Conservation (phyloP, 805 yeast genomes). For the Candida pseudofarinosa region DNA sequence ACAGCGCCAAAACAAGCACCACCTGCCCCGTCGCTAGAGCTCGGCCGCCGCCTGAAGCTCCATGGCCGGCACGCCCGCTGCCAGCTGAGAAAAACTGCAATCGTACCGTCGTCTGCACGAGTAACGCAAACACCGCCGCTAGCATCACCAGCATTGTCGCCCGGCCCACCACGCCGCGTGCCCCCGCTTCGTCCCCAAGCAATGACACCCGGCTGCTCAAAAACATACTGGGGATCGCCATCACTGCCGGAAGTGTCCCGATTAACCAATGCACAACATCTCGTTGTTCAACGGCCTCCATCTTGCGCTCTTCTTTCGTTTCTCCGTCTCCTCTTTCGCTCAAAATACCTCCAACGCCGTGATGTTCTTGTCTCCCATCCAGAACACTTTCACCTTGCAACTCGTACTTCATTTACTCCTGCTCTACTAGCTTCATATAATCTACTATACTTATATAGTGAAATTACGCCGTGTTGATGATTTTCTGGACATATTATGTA, state of each 20-base stretch:
- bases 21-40: constrained; percentile 9
- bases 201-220: constrained; percentile 20
- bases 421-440: neutral
- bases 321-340: neutral
- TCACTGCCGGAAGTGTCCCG: constrained; percentile 30
- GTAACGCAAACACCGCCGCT: constrained; percentile 16
- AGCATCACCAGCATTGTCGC: constrained; percentile 17
- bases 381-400: neutral
- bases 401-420: neutral
- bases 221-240: constrained; percentile 28
- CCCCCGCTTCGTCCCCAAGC: constrained; percentile 3
- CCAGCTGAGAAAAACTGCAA: constrained; percentile 10
- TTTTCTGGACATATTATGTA: neutral
- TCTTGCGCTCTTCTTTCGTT: neutral
- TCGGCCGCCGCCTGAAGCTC: neutral
- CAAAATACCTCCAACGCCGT: constrained; percentile 1
- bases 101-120: constrained; percentile 12
- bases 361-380: constrained; percentile 8
- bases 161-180: constrained; percentile 1
- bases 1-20: constrained; percentile 15
- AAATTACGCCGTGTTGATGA: neutral
- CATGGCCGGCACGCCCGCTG: no score
- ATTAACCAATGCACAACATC: constrained; percentile 7
- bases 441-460: no score
- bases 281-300: neutral